Base-by-base conservation (phyloP, 805 yeast genomes). In the Ogataea haglerorum region DNA sequence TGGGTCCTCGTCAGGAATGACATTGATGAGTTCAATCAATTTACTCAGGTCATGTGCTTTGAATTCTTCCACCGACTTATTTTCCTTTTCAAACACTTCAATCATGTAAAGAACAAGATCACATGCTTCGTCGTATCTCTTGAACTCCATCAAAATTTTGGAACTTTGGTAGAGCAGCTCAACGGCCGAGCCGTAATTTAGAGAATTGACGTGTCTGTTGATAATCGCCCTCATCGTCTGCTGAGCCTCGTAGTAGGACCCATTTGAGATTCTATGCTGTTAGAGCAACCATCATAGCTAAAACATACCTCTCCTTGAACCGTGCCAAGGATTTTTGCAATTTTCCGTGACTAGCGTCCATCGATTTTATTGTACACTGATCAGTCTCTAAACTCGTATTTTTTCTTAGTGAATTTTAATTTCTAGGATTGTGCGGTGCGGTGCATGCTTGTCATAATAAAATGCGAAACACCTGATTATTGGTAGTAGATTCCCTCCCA, bases 181-280 rank as follows among this genome's bases (percentile, higher is more conserved):
- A 37, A 78, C 72, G 8, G 97, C 95, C 28, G 83, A 82, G 3
- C 64, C 67, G 58, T 74, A 86, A 44, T 82, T 78, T 45, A 78
- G 78, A 17, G 80, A 58, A 48, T 85, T 78, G 30, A 85, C 82
- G 56, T 85, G 84, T 57, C 99, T 73, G 51, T 89, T 89, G 30
- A 86, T 85, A 39, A 91, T 85, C 5, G 98, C 88, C 56, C 96
- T 72, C 37, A 93, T 72, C 0, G 96, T 90, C 63, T 93, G 98
- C 60, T 91, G 96, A 0, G 98, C 98, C 60, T 93, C 99, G 60
- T 91, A 91, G 65, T 73, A 88, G 40, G 89, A 85, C 2, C 86
- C 87, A 36, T 73, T 73, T 36, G 73, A 76, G 48, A 91, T 82
- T 53, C 85, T 81, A 12, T 6, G 2, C n/a, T 17, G 42, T 34